A percentile compares a stretch with the other conserved stretches of the same genome.
Evolutionary conservation across 352 stramenopile species (phyloP).

Genomic region (Globisporangium paroecandrum): DNA sequence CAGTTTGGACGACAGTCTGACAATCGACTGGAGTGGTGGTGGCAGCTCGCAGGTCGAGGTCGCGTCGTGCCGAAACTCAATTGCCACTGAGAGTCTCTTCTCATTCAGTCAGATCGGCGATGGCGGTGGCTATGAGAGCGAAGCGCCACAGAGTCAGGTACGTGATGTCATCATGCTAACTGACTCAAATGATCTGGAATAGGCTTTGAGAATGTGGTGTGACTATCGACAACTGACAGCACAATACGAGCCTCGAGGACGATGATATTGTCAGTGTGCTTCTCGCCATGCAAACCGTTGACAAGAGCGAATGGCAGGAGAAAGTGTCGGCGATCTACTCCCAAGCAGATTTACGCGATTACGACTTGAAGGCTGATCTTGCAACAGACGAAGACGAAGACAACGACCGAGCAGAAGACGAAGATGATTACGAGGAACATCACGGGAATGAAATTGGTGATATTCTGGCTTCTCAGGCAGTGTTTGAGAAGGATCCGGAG

Average conservation of each 20-base stretch:
- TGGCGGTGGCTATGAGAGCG: conserved; percentile 9
- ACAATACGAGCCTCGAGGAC: conserved; percentile 33
- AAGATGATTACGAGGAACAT: conserved; percentile 15
- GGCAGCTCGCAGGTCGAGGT: conserved; percentile 18
- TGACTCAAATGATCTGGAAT: not conserved
- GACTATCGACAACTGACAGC: not conserved
- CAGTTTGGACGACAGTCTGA: conserved; percentile 8
- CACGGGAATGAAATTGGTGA: conserved; percentile 52
- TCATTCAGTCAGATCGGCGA: conserved; percentile 43
- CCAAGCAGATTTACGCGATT: conserved; percentile 8
- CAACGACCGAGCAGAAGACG: conserved; percentile 17
- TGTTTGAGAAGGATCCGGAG: conserved; percentile 21
- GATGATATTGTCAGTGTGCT: conserved; percentile 48
- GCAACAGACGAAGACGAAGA: conserved; percentile 23
- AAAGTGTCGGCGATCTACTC: conserved; percentile 20
- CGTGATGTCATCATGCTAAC: not conserved
- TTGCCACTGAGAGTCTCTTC: conserved; percentile 42
- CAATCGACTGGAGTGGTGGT: conserved; percentile 12
- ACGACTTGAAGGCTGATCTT: not conserved
- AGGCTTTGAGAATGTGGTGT: not conserved
- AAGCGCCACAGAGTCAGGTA: conserved; percentile 23
- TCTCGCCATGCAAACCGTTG: conserved; percentile 43
- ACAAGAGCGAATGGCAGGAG: conserved; percentile 20
- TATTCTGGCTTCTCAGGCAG: conserved; percentile 61
- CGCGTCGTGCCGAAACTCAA: conserved; percentile 39